These are phyloP conservation scores for Aspergillus hiratsukae DNA, from an alignment of 2,329 filamentous ascomycete species.

Conservation along the genomic window DNA sequence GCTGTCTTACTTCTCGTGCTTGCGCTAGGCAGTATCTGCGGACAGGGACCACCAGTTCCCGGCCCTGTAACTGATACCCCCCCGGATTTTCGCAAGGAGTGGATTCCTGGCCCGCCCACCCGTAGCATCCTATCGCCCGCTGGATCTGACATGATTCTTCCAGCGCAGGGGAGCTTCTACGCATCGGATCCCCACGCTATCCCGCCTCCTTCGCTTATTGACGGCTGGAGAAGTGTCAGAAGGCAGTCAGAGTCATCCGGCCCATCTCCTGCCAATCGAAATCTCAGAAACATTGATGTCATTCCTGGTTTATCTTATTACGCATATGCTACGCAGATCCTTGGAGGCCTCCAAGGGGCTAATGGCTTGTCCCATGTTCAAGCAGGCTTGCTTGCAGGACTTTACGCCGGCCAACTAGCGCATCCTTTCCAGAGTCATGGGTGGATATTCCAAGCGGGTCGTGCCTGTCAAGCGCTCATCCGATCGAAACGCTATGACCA, in stretches of 20 bases:
- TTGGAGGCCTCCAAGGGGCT: constrained; percentile 76
- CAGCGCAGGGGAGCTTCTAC: constrained; percentile 19
- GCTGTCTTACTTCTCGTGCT: constrained; percentile 78
- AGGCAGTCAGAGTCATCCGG: constrained; percentile 8
- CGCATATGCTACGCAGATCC: constrained; percentile 76
- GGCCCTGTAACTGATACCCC: constrained; percentile 48
- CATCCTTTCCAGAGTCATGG: constrained; percentile 80
- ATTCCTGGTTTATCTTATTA: constrained; percentile 90
- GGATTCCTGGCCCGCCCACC: constrained; percentile 23
- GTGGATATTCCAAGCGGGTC: constrained; percentile 60
- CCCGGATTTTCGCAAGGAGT: constrained; percentile 24
- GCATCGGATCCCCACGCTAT: constrained; percentile 17
- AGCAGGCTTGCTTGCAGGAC: constrained; percentile 73
- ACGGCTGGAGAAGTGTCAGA: constrained; percentile 13
- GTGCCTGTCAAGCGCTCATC: constrained; percentile 66
- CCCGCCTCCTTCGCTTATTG: constrained; percentile 12
- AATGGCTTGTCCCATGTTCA: constrained; percentile 81
- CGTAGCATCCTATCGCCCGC: constrained; percentile 24
- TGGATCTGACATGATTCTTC: constrained; percentile 20
- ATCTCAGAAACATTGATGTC: constrained; percentile 67
- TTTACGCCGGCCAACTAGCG: constrained; percentile 86
- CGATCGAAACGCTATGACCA: constrained; percentile 51
- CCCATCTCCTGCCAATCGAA: constrained; percentile 17
- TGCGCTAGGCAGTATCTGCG: constrained; percentile 79
- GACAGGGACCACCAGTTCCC: constrained; percentile 48